These are phyloP conservation scores for Hansfordia pulvinata DNA, from an alignment of 2,329 filamentous ascomycete species.

Conservation along the genomic window DNA sequence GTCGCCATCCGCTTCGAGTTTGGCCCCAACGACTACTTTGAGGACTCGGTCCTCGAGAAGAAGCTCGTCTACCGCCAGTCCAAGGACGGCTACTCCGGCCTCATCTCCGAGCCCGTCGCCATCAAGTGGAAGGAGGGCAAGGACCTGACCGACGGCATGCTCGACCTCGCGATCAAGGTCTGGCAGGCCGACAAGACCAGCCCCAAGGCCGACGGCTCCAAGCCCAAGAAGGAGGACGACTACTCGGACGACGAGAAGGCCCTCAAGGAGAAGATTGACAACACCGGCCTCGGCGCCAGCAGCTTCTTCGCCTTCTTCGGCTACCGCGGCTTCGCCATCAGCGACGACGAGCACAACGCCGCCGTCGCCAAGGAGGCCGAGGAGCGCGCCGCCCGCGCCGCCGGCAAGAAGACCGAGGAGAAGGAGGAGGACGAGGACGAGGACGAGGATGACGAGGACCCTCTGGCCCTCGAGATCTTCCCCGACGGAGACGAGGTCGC, in stretches of 20 bases:
- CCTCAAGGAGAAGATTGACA: constrained; percentile 40
- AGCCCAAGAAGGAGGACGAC: constrained; percentile 16
- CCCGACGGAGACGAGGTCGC: constrained; percentile 77
- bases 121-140: constrained; percentile 80
- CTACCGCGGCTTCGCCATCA: constrained; percentile 57
- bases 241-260: constrained; percentile 32
- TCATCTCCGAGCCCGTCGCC: constrained; percentile 78
- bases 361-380: constrained; percentile 48
- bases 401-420: constrained; percentile 35
- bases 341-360: constrained; percentile 55
- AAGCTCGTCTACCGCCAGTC: constrained; percentile 74
- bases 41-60: constrained; percentile 70
- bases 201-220: constrained; percentile 18
- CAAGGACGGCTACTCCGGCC: constrained; percentile 55
- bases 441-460: constrained; percentile 45
- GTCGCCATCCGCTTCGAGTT: constrained; percentile 70
- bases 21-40: constrained; percentile 68
- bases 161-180: constrained; percentile 58
- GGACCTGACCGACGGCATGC: constrained; percentile 72
- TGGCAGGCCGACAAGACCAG: constrained; percentile 45
- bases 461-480: constrained; percentile 70
- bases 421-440: constrained; percentile 44
- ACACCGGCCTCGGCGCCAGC: constrained; percentile 46
- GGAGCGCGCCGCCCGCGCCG: constrained; percentile 33
- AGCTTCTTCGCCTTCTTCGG: constrained; percentile 90